Base-by-base conservation (phyloP, 2,329 filamentous ascomycete species). In the Alternaria alternata region DNA sequence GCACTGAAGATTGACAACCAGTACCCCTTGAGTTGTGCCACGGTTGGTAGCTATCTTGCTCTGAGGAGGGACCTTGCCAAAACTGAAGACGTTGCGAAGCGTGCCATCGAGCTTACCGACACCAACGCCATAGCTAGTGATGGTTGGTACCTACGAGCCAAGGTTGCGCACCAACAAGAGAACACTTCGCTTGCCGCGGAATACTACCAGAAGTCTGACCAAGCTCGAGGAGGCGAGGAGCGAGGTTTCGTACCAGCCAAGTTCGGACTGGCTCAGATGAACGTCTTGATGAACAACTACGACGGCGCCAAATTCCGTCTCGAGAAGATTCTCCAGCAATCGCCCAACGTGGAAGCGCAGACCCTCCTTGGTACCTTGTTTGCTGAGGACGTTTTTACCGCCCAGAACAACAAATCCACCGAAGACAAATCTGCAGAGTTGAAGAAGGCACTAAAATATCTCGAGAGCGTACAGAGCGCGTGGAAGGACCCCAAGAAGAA, bases 61-160 rank as follows among this genome's bases (percentile, higher is more conserved):
- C 89, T 93, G 2, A 87, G 91, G 71, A 96, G 93, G 75, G 88
- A 89, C 8, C 90, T 93, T 79, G 81, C 87, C 24, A 93, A 93
- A 61, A 93, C 95, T 9, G 93, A 98, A 67, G 89, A 89, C 20
- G 85, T 99, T 18, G 92, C 94, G 7, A 91, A 94, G 76, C 95
- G 95, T 77, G 94, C 95, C 7, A 97, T 99, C 64, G 93, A 97
- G 73, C 90, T 92, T 71, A 98, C 95, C 3, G 95, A 99, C 75
- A 92, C 98, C 69, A 97, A 97, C 77, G 92, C 94, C 4, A 93
- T 98, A 77, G 94, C 94, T 24, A 97, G 94, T 80, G 96, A 99
- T 75, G 96, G 95, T 36, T 98, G 94, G 94, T 99, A 97, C 79
- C 81, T 98, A 8, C 87, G 98, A 41, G 95, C 93, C 28, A 87